These are phyloP conservation scores for Monilinia fructicola DNA, from an alignment of 2,329 filamentous ascomycete species.

Conservation along the genomic window DNA sequence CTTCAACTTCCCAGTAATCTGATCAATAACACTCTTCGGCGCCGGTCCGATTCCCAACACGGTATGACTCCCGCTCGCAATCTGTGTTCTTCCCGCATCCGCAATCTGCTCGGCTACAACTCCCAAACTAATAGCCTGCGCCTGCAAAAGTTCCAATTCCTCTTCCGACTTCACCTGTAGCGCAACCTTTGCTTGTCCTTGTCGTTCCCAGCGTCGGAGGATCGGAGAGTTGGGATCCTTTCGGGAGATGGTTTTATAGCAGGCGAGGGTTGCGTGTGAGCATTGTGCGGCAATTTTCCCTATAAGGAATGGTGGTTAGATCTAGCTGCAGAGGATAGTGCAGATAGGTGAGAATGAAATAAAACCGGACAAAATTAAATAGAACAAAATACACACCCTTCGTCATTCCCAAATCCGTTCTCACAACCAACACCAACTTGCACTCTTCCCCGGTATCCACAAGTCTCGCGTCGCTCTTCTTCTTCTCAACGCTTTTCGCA, in stretches of 20 bases:
- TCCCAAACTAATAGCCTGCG: conserved; percentile 77
- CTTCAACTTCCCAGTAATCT: conserved; percentile 82
- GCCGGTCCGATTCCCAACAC: conserved; percentile 82
- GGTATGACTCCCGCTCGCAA: conserved; percentile 87
- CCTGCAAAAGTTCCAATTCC: conserved; percentile 71
- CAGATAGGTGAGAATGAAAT: conserved; percentile 21
- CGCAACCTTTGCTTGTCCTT: conserved; percentile 91
- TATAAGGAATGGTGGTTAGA: conserved; percentile 42
- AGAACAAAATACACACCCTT: conserved; percentile 63
- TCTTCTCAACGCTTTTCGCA: conserved; percentile 47
- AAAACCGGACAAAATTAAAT: background rate
- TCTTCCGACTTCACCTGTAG: conserved; percentile 86
- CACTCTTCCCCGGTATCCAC: conserved; percentile 69
- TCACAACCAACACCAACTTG: conserved; percentile 88
- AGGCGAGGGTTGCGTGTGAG: conserved; percentile 93
- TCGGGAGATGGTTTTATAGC: conserved; percentile 79
- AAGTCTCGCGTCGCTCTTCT: conserved; percentile 11
- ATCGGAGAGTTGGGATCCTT: conserved; percentile 58
- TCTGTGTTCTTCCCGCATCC: conserved; percentile 96
- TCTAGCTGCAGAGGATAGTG: background rate
- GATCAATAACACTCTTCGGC: conserved; percentile 82
- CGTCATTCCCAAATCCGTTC: conserved; percentile 95
- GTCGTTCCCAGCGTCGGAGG: conserved; percentile 79
- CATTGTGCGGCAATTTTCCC: conserved; percentile 97
- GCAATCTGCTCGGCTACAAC: conserved; percentile 86